A percentile compares a stretch with the other conserved stretches of the same genome.
Conservation (phyloP, 2,329 filamentous ascomycete genomes). For the Cladosporium phlei region DNA sequence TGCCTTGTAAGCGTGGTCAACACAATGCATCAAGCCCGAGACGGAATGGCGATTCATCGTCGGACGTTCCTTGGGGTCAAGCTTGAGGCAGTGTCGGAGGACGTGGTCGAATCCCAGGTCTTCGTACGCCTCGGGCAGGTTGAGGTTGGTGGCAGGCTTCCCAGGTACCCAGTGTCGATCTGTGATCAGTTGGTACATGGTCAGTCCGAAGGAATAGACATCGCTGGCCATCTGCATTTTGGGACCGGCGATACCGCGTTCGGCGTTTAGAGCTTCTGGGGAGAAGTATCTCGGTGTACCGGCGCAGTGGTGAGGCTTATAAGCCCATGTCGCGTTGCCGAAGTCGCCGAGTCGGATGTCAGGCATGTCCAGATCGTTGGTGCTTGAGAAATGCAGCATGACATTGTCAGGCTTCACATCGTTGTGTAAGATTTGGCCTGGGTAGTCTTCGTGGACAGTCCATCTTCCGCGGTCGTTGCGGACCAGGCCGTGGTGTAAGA, state of each 20-base stretch:
- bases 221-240: background rate
- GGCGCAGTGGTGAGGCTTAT: background rate
- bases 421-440: too few species aligned
- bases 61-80: background rate
- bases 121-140: background rate
- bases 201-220: conserved; percentile 2
- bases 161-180: background rate
- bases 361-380: conserved; percentile 14
- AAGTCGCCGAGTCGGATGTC: conserved; percentile 22
- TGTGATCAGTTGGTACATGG: background rate
- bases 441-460: too few species aligned
- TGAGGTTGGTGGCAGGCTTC: background rate
- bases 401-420: conserved; percentile 25
- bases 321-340: conserved; percentile 13
- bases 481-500: conserved; percentile 23
- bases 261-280: background rate
- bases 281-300: background rate
- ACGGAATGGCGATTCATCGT: background rate
- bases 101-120: background rate
- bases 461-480: too few species aligned
- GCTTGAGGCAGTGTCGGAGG: background rate
- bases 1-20: background rate
- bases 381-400: conserved; percentile 15
- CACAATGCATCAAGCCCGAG: background rate
- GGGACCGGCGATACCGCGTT: background rate